Percentiles rank a stretch among this genome's conserved stretches.
Evolutionary conservation across 2,329 filamentous ascomycete genomes (phyloP).

Genomic region (Thielaviopsis euricoi): DNA sequence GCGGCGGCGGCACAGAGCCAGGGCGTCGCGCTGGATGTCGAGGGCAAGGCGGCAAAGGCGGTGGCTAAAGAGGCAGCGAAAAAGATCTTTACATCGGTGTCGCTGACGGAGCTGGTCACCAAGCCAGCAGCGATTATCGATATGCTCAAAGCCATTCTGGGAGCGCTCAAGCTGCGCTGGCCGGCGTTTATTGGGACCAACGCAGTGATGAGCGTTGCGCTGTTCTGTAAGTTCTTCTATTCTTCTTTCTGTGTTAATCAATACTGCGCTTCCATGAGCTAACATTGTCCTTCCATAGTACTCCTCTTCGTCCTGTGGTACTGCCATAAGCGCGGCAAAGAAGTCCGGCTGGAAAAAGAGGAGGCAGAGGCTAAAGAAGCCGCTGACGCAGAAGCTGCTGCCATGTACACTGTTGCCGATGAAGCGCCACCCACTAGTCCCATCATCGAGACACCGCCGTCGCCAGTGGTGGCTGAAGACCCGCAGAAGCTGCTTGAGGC

Average conservation of each 20-base stretch:
- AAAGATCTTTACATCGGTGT: constrained; percentile 53
- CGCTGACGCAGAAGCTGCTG: constrained; percentile 15
- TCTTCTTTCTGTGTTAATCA: background rate
- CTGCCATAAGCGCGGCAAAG: constrained; percentile 85
- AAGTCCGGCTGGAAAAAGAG: constrained; percentile 58
- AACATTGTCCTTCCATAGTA: constrained; percentile 30
- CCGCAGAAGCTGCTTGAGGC: background rate
- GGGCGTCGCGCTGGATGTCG: constrained; percentile 35
- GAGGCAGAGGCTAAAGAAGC: constrained; percentile 22
- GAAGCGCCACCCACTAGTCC: constrained; percentile 20
- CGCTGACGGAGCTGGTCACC: constrained; percentile 61
- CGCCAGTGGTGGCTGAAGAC: background rate
- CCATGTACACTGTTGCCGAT: constrained; percentile 14
- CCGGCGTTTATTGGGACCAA: constrained; percentile 86
- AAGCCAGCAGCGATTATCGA: constrained; percentile 76
- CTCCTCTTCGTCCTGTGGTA: constrained; percentile 95
- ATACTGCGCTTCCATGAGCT: background rate
- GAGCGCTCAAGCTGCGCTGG: constrained; percentile 72
- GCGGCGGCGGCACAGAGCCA: constrained; percentile 64
- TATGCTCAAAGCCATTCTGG: constrained; percentile 80
- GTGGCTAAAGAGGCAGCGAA: constrained; percentile 46
- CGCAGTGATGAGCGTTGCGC: constrained; percentile 71
- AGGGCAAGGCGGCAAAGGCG: constrained; percentile 27
- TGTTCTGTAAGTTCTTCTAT: constrained; percentile 51
- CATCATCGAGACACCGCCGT: background rate